Conservation (phyloP, 139 green algal species). For the Chlamydomonas sp. region DNA sequence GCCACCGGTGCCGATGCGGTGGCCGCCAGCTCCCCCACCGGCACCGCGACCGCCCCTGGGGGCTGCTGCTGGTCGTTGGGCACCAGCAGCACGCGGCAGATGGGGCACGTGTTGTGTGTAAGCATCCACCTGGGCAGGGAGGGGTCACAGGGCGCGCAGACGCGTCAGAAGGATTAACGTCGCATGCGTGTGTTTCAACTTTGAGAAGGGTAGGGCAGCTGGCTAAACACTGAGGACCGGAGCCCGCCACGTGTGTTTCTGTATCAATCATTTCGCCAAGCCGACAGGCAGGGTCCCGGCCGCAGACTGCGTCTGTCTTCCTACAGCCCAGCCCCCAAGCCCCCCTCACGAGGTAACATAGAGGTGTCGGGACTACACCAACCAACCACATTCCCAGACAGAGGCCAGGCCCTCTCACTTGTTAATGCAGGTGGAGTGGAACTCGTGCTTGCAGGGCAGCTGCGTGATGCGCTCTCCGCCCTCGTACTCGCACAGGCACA, state of each 20-base stretch:
- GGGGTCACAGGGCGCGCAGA: too few species aligned
- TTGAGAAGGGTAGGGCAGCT: too few species aligned
- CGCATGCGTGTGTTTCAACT: too few species aligned
- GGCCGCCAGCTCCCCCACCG: too few species aligned
- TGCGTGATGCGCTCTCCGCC: constrained; percentile 65
- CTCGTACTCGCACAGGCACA: constrained; percentile 84
- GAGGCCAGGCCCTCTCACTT: constrained; percentile 54
- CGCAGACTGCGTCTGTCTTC: background rate
- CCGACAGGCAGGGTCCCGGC: background rate
- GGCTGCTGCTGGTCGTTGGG: background rate
- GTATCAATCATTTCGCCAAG: background rate
- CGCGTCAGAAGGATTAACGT: too few species aligned
- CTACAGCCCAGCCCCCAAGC: background rate
- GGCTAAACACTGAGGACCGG: too few species aligned
- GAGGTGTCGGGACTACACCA: too few species aligned
- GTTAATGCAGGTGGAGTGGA: constrained; percentile 68
- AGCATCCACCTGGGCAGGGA: constrained; percentile 36
- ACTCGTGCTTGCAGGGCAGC: constrained; percentile 68
- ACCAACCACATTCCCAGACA: background rate
- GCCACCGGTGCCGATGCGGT: too few species aligned
- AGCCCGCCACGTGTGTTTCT: too few species aligned
- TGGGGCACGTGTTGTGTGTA: constrained; percentile 76
- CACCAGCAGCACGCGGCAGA: constrained; percentile 70
- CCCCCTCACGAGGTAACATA: background rate
- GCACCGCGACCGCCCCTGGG: background rate